phyloP scores from a whole-genome alignment of 208 protist species.

The Crithidia expoeki region DNA sequence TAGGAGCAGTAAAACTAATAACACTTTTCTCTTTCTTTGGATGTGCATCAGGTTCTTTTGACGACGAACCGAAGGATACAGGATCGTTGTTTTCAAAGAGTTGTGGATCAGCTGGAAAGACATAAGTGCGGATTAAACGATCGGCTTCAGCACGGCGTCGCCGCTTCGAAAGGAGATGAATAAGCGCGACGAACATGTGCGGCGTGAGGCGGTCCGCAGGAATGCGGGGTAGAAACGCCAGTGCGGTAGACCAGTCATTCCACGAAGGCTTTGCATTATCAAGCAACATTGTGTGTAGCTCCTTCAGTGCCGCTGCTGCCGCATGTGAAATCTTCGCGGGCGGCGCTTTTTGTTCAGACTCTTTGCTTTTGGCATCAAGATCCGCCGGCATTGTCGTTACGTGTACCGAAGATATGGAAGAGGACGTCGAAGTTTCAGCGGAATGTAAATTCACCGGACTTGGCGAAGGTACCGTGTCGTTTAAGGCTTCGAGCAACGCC shows the following conservation, averaged over 20 bases:
- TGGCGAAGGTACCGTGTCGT: not conserved
- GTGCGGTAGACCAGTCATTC: slow-evolving; percentile 8
- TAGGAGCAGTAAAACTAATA: not conserved
- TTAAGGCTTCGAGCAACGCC: not conserved
- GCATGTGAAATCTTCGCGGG: not conserved
- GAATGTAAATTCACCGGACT: not conserved
- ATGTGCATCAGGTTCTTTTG: not conserved
- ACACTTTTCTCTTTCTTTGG: not conserved
- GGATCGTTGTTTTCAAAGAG: not conserved
- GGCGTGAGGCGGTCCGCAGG: slow-evolving; percentile 17
- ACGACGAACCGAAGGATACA: not conserved
- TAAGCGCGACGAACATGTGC: slow-evolving; percentile 22
- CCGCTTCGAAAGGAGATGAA: slow-evolving; percentile 19
- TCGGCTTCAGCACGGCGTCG: slow-evolving; percentile 7
- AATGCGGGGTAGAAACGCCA: slow-evolving; percentile 9
- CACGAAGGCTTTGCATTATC: not conserved
- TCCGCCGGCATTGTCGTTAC: not conserved
- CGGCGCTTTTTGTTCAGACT: not conserved
- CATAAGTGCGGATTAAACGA: slow-evolving; percentile 6
- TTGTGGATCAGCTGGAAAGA: not conserved
- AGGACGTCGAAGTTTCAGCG: not conserved
- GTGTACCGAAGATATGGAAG: not conserved
- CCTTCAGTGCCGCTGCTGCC: not conserved
- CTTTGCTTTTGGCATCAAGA: not conserved
- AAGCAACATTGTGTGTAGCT: slow-evolving; percentile 5